Evolutionary conservation across 140 eudicot species (phyloP), one percentile per base, ranked within the genome.

Genomic region (Cichorium intybus): DNA sequence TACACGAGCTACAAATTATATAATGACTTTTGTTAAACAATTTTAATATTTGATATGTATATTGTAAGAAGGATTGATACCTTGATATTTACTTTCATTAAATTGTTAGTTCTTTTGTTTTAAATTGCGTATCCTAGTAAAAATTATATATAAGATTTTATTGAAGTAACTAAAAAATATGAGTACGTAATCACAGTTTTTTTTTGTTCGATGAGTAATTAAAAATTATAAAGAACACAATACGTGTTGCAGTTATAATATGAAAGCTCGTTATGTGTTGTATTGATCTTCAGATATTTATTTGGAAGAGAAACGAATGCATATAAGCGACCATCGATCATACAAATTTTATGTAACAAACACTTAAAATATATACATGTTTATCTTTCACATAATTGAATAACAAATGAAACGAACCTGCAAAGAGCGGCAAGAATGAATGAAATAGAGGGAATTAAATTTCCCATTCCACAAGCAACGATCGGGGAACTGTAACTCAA

Each of bases 401-500:
- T 43, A 47, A 6, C 16, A 61, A 14, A 35, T 17, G 56, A 17
- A 45, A 29, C 20, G 35, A 68, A 90, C 97, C 96, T 78, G 77
- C 75, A 81, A 66, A 87, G 9, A 57, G 80, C 35, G 27, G 86
- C 73, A 33, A 91, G 84, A 70, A 87, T 21, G 83, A 84, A 91
- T 3, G 93, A 84, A 37, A 84, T 56, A 57, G 95, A 82, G 4
- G 95, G 97, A 28, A 82, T 78, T 67, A 87, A 63, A 48, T 84
- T 84, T 28, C 84, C 95, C 96, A 87, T 87, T 56, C 91, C 88
- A 69, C 81, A 75, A 41, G 82, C 97, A 61, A 91, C 84, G 29
- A 91, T 91, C 5, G 97, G 97, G 28, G 97, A 91, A 56, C 97
- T 91, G 69, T 84, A 83, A 64, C 95, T 81, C 54, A 87, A 71